These are phyloP conservation scores for Cryptosporidium viatorum DNA, from an alignment of 169 alveolate species.

Conservation along the genomic window DNA sequence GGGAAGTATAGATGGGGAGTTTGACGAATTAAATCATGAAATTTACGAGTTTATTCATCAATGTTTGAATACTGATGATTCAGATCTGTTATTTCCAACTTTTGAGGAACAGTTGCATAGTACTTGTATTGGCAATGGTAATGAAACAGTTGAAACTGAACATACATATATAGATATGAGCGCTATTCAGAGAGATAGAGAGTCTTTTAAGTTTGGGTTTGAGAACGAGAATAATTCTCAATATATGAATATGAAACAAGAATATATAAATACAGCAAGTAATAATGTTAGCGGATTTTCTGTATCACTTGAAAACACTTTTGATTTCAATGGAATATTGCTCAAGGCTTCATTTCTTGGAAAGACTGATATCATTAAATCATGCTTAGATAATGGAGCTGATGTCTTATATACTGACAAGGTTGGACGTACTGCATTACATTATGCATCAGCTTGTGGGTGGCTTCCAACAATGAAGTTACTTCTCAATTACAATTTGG, in stretches of 20 bases:
- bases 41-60: constrained; percentile 67
- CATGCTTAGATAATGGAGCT: constrained; percentile 78
- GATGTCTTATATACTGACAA: constrained; percentile 83
- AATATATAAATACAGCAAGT: background rate
- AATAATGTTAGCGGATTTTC: background rate
- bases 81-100: constrained; percentile 34
- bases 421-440: constrained; percentile 88
- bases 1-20: constrained; percentile 40
- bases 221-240: background rate
- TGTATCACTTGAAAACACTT: background rate
- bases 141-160: background rate
- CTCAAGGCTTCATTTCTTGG: constrained; percentile 85
- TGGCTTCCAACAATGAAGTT: constrained; percentile 81
- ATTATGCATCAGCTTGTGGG: constrained; percentile 88
- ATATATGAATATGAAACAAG: background rate
- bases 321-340: constrained; percentile 78
- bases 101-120: background rate
- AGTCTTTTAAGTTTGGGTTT: background rate
- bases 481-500: constrained; percentile 80
- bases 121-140: background rate
- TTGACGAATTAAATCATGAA: constrained; percentile 69
- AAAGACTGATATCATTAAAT: constrained; percentile 79
- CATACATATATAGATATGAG: background rate
- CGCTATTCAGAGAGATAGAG: background rate
- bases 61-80: constrained; percentile 49